Evolutionary conservation across 2,329 filamentous ascomycete species (phyloP).

Genomic region (Metarhizium brunneum): DNA sequence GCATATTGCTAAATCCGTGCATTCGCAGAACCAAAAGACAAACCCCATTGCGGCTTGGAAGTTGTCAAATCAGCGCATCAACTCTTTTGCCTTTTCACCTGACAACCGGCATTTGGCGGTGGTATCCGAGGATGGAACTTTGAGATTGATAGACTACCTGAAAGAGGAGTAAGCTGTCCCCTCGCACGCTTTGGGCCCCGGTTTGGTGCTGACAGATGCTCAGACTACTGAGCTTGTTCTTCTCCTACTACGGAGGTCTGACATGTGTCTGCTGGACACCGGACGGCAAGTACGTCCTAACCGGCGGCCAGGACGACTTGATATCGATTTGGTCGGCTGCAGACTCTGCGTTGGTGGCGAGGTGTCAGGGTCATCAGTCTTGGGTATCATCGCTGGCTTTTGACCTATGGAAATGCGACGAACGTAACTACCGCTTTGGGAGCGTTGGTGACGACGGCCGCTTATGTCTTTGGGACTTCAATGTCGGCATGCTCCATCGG

Average conservation of each 20-base stretch:
- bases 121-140: constrained; percentile 81
- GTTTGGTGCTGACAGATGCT: constrained; percentile 5
- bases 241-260: constrained; percentile 87
- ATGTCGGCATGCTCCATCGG: constrained; percentile 87
- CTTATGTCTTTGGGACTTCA: constrained; percentile 93
- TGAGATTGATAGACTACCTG: constrained; percentile 86
- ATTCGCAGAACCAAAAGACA: constrained; percentile 84
- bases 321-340: constrained; percentile 91
- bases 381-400: constrained; percentile 94
- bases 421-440: constrained; percentile 89
- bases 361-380: constrained; percentile 90
- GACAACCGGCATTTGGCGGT: constrained; percentile 80
- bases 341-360: constrained; percentile 75
- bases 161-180: constrained; percentile 60
- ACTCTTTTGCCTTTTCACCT: constrained; percentile 85
- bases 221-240: constrained; percentile 77
- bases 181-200: neutral
- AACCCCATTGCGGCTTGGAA: constrained; percentile 94
- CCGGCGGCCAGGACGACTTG: constrained; percentile 90
- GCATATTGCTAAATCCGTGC: constrained; percentile 79
- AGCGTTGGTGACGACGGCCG: constrained; percentile 92
- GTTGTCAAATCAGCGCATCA: constrained; percentile 81
- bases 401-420: constrained; percentile 94
- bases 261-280: constrained; percentile 96
- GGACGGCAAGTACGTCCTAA: constrained; percentile 90